phyloP scores from a whole-genome alignment of 352 stramenopile species.

The Globisporangium viniferum region DNA sequence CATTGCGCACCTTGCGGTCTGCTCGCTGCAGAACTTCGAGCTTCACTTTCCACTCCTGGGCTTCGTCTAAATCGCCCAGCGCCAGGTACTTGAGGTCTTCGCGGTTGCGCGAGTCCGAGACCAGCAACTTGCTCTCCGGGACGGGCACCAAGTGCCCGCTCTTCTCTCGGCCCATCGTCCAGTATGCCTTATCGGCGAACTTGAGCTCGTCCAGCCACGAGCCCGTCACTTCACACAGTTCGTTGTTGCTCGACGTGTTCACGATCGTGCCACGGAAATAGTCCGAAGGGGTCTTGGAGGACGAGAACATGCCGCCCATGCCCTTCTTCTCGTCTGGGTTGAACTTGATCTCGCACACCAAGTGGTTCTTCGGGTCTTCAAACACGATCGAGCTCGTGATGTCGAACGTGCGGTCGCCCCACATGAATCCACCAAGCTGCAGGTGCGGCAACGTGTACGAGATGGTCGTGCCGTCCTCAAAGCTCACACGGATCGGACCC shows the following conservation, averaged over 20 bases:
- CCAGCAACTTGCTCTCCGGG: conserved; percentile 55
- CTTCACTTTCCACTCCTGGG: conserved; percentile 84
- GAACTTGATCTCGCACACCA: conserved; percentile 72
- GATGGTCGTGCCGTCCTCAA: conserved; percentile 64
- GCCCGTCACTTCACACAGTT: conserved; percentile 69
- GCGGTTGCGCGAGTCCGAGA: conserved; percentile 68
- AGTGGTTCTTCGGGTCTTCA: conserved; percentile 71
- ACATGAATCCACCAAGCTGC: conserved; percentile 73
- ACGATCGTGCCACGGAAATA: conserved; percentile 66
- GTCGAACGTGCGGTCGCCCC: conserved; percentile 80
- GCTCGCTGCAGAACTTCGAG: conserved; percentile 77
- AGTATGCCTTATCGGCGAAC: conserved; percentile 69
- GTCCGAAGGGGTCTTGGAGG: conserved; percentile 73
- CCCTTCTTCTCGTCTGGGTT: conserved; percentile 86
- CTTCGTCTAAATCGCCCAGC: conserved; percentile 64
- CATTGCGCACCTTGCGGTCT: conserved; percentile 72
- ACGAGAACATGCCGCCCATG: conserved; percentile 82
- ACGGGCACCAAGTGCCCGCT: conserved; percentile 63
- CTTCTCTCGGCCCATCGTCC: conserved; percentile 55
- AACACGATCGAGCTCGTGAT: conserved; percentile 69
- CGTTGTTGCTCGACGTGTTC: conserved; percentile 52
- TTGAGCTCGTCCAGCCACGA: conserved; percentile 80
- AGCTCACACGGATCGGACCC: conserved; percentile 68
- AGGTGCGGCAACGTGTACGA: conserved; percentile 72
- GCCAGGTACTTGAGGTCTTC: conserved; percentile 73